Conservation (phyloP, 148 eudicot genomes). For the Rhododendron mucronatum region DNA sequence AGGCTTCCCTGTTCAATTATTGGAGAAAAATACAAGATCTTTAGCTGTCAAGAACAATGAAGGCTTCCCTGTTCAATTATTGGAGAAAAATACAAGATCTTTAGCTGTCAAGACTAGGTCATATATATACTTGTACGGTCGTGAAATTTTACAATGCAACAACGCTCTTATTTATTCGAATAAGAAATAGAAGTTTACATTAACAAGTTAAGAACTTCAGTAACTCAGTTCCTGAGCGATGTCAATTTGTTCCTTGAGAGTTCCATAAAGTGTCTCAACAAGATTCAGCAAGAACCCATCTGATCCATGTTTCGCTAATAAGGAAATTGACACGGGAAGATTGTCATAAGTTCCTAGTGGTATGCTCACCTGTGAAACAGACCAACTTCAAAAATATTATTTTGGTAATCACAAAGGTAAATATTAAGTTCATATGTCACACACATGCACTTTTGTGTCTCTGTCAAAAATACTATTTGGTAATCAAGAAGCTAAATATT, state of each 20-base stretch:
- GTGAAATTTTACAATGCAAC: background rate
- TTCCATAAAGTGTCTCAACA: no score
- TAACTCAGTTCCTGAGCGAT: constrained; percentile 20
- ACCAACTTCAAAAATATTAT: background rate
- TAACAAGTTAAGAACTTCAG: constrained; percentile 6
- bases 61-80: no score
- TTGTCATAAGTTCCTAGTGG: constrained; percentile 62
- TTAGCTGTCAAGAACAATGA: no score
- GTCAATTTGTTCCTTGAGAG: constrained; percentile 40
- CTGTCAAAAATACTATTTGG: background rate
- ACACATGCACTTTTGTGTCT: no score
- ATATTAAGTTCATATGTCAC: background rate
- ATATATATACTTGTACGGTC: no score
- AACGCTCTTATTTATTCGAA: no score
- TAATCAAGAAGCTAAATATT: no score
- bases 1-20: no score
- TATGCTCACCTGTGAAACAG: constrained; percentile 57
- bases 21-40: no score
- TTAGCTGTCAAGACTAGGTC: no score
- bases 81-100: no score
- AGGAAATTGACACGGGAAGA: constrained; percentile 70
- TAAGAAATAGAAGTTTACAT: background rate
- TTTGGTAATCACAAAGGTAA: background rate
- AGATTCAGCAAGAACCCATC: constrained; percentile 60
- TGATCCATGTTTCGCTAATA: constrained; percentile 80